These are phyloP conservation scores for Haplographium delicatum DNA, from an alignment of 495 filamentous ascomycete genomes.

Conservation along the genomic window DNA sequence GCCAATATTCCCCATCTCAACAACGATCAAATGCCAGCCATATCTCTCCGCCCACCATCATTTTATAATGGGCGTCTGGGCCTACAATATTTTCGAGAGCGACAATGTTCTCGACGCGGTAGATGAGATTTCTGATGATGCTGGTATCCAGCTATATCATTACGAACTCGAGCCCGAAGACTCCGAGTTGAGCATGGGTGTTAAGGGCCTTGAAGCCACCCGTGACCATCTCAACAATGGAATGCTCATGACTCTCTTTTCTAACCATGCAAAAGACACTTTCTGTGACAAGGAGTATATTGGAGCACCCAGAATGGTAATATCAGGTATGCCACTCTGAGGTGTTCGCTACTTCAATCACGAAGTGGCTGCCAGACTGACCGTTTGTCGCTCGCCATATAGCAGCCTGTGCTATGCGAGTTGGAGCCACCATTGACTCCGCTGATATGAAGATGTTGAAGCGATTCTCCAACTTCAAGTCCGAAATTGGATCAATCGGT, in stretches of 20 bases:
- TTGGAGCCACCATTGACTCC: constrained; percentile 6
- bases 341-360: not conserved
- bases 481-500: no score
- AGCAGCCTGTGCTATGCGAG: constrained; percentile 12
- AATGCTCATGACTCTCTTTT: not conserved
- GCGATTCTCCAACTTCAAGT: no score
- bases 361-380: no score
- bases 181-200: not conserved
- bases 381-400: no score
- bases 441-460: constrained; percentile 6
- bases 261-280: not conserved
- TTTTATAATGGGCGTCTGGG: constrained; percentile 7
- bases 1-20: no score
- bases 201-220: constrained; percentile 12
- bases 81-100: constrained; percentile 3
- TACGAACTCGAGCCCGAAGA: constrained; percentile 9
- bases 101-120: constrained; percentile 7
- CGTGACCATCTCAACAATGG: constrained; percentile 8
- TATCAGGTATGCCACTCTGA: no score
- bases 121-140: constrained; percentile 2
- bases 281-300: not conserved
- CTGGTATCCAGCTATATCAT: constrained; percentile 15
- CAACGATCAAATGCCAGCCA: no score
- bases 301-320: no score
- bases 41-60: no score